Conservation (phyloP, 2,329 filamentous ascomycete species). For the Dothiorella sarmentorum region DNA sequence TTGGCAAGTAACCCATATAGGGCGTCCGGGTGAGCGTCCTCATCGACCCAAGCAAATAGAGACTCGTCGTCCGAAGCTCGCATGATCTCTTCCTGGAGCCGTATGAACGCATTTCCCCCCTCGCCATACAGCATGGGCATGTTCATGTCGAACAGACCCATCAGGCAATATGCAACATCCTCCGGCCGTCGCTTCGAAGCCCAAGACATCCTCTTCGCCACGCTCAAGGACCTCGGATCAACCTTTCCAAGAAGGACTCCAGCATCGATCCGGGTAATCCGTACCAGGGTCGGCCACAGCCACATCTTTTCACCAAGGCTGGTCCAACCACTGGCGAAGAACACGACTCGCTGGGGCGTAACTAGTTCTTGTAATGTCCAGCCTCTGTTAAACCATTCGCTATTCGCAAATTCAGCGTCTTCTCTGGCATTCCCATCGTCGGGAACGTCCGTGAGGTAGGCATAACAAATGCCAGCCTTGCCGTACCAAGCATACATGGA, state of each 20-base stretch:
- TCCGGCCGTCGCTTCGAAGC: constrained; percentile 4
- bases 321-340: constrained; percentile 8
- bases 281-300: background rate
- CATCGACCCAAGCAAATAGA: constrained; percentile 7
- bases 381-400: constrained; percentile 17
- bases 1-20: background rate
- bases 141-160: constrained; percentile 18
- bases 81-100: constrained; percentile 19
- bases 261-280: background rate
- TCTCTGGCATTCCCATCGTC: background rate
- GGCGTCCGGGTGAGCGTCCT: background rate
- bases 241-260: background rate
- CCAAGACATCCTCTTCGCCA: constrained; percentile 15
- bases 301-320: background rate
- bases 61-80: constrained; percentile 8
- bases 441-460: constrained; percentile 20
- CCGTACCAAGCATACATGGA: constrained; percentile 25
- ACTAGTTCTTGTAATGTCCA: constrained; percentile 21
- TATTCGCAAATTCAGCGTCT: background rate
- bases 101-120: constrained; percentile 17
- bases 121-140: constrained; percentile 20
- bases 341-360: background rate
- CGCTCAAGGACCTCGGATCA: background rate
- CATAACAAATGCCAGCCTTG: constrained; percentile 20
- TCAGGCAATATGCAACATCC: constrained; percentile 15